phyloP scores from a whole-genome alignment of 2,329 filamentous ascomycete species.

The Aspergillus aculeatus region DNA sequence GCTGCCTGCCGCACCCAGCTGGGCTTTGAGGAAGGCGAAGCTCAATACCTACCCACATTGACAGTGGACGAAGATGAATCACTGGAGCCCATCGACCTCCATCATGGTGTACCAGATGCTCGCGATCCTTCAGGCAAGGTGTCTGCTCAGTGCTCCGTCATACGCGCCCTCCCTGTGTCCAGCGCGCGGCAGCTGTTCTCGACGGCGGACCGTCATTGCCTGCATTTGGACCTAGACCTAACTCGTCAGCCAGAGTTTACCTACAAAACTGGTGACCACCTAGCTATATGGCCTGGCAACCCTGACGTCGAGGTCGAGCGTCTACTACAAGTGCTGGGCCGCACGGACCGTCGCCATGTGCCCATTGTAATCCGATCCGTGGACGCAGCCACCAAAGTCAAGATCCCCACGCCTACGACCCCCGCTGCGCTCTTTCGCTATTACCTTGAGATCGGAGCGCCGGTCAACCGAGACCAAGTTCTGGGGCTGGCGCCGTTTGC shows the following conservation, averaged over 20 bases:
- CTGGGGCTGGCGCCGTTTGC: constrained; percentile 79
- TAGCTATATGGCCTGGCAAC: constrained; percentile 90
- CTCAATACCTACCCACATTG: constrained; percentile 83
- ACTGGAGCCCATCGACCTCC: constrained; percentile 71
- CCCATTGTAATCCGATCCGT: constrained; percentile 55
- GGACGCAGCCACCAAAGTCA: constrained; percentile 73
- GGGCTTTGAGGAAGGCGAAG: constrained; percentile 81
- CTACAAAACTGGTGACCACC: constrained; percentile 93
- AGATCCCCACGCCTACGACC: constrained; percentile 86
- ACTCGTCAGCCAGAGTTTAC: constrained; percentile 71
- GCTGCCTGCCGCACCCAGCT: constrained; percentile 70
- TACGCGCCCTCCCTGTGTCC: constrained; percentile 79
- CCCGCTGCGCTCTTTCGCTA: constrained; percentile 83
- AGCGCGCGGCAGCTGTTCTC: constrained; percentile 79
- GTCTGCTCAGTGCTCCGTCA: constrained; percentile 64
- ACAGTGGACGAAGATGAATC: constrained; percentile 70
- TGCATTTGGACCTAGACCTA: constrained; percentile 87
- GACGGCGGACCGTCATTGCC: constrained; percentile 76
- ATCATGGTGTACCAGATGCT: constrained; percentile 84
- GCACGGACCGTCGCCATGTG: constrained; percentile 40
- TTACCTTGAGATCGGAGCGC: constrained; percentile 88
- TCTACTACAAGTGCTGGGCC: constrained; percentile 70
- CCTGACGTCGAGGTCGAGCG: constrained; percentile 80
- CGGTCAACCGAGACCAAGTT: constrained; percentile 88
- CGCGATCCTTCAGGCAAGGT: constrained; percentile 26